Conservation (phyloP, 192 early-diverging fungal genomes). For the Coemansia interrupta region DNA sequence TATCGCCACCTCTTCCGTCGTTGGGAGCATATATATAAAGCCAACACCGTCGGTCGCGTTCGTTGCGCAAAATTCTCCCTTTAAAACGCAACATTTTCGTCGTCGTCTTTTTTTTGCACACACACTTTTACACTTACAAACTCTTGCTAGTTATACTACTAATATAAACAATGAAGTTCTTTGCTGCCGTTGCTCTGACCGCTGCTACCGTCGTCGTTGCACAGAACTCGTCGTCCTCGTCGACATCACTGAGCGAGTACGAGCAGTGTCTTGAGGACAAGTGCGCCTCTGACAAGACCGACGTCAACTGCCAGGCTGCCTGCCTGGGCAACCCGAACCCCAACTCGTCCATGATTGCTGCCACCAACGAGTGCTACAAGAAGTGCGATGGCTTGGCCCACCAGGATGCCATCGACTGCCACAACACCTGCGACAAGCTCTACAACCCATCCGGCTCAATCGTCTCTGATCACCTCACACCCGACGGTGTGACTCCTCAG, state of each 20-base stretch:
- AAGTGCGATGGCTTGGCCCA: constrained; percentile 28
- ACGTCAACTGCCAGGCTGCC: constrained; percentile 48
- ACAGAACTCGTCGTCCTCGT: constrained; percentile 25
- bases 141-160: constrained; percentile 1
- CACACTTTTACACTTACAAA: neutral
- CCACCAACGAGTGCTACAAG: constrained; percentile 37
- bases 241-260: constrained; percentile 22
- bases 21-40: neutral
- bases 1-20: neutral
- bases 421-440: constrained; percentile 30
- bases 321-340: constrained; percentile 43
- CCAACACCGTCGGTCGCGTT: neutral
- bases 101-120: constrained; percentile 1
- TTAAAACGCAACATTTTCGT: too few species aligned
- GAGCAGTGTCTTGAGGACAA: constrained; percentile 39
- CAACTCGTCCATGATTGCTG: constrained; percentile 45
- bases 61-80: too few species aligned
- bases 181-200: constrained; percentile 20
- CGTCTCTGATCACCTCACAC: constrained; percentile 32
- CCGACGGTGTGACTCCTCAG: constrained; percentile 14
- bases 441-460: constrained; percentile 41
- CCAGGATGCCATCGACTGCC: constrained; percentile 35
- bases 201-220: constrained; percentile 25
- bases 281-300: constrained; percentile 25
- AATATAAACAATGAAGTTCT: constrained; percentile 34